phyloP scores from a whole-genome alignment of 495 filamentous ascomycete genomes.

The Hypoxylon fuscum region DNA sequence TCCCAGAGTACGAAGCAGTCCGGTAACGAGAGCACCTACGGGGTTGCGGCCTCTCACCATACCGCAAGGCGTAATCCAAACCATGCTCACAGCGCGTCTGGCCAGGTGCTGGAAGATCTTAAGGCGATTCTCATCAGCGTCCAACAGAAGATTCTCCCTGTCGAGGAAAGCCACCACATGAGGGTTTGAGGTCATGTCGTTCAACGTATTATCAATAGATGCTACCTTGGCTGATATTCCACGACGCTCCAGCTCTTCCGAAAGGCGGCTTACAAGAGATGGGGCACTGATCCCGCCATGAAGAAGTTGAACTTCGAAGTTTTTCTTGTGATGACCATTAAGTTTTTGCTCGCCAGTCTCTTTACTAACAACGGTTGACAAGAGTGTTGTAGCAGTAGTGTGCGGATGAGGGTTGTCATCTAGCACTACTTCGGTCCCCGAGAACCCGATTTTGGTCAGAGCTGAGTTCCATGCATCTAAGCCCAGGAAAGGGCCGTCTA shows the following conservation, averaged over 20 bases:
- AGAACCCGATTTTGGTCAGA: constrained; percentile 55
- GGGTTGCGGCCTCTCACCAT: constrained; percentile 37
- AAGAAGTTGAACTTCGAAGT: too few relatives aligned
- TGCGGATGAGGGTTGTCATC: constrained; percentile 19
- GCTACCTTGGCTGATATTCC: too few relatives aligned
- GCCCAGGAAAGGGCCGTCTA: too few relatives aligned
- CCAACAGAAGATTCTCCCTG: constrained; percentile 17
- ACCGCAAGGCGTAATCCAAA: constrained; percentile 47
- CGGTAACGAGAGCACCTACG: constrained; percentile 34
- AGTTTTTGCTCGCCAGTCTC: too few relatives aligned
- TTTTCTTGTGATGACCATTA: too few relatives aligned
- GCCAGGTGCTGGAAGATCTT: constrained; percentile 35
- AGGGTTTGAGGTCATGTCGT: not conserved
- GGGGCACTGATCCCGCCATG: too few relatives aligned
- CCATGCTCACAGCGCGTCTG: constrained; percentile 24
- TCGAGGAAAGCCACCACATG: constrained; percentile 37
- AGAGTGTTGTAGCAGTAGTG: constrained; percentile 6
- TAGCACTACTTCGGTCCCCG: constrained; percentile 51
- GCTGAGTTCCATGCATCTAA: too few relatives aligned
- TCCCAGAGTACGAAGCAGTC: constrained; percentile 42
- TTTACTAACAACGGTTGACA: constrained; percentile 31
- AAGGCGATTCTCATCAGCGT: constrained; percentile 19
- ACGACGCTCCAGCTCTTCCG: too few relatives aligned
- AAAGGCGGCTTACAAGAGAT: too few relatives aligned
- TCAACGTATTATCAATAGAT: too few relatives aligned